These are phyloP conservation scores for Boletales sp. DNA, from an alignment of 768 basidiomycete species.

Conservation along the genomic window DNA sequence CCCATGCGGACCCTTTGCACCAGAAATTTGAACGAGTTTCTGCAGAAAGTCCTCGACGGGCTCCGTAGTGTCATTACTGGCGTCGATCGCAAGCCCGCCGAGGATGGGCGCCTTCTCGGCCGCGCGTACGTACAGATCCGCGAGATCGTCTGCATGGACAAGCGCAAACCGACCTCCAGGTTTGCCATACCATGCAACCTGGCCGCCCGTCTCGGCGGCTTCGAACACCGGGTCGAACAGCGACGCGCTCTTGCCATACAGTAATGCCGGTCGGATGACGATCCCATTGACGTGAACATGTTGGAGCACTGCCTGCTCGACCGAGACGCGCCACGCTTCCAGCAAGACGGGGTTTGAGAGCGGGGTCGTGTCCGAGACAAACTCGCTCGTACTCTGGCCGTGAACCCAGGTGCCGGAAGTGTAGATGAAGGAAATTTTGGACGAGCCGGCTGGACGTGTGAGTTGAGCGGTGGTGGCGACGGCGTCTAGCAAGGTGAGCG, in stretches of 20 bases:
- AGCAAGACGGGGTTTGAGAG: constrained; percentile 10
- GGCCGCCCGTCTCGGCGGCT: constrained; percentile 12
- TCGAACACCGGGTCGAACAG: constrained; percentile 23
- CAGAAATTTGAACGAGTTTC: constrained; percentile 24
- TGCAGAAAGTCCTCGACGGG: constrained; percentile 26
- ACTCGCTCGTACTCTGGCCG: constrained; percentile 13
- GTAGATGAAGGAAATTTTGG: constrained; percentile 32
- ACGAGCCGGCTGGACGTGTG: constrained; percentile 14
- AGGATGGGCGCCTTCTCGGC: constrained; percentile 31
- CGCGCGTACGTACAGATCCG: constrained; percentile 32
- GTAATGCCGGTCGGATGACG: constrained; percentile 30
- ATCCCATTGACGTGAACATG: constrained; percentile 27
- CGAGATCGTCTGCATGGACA: constrained; percentile 34
- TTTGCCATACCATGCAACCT: constrained; percentile 24
- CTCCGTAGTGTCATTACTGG: constrained; percentile 28
- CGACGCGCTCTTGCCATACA: constrained; percentile 30
- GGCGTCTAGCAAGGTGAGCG: constrained; percentile 16
- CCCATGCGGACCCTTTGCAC: constrained; percentile 22
- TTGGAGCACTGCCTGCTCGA: constrained; percentile 15
- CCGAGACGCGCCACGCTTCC: constrained; percentile 18
- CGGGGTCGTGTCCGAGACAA: constrained; percentile 18
- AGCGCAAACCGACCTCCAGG: constrained; percentile 23
- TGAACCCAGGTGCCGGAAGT: constrained; percentile 32
- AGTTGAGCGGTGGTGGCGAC: constrained; percentile 13
- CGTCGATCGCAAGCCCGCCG: constrained; percentile 30